phyloP scores from a whole-genome alignment of 208 protist genomes.

The Wallacemonas sp. region DNA sequence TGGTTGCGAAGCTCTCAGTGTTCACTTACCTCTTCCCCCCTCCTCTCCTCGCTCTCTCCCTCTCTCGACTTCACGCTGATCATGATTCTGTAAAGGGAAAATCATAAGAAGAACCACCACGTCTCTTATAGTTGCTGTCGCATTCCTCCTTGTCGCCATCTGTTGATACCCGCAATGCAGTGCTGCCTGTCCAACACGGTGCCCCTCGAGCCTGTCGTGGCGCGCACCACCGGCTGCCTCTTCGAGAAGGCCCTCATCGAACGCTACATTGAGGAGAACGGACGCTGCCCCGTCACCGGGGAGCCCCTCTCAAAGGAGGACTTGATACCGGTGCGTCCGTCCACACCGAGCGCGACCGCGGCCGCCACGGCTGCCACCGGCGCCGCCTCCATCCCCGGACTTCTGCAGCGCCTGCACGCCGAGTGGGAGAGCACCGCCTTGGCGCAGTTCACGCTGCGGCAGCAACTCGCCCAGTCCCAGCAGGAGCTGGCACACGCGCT shows the following conservation, averaged over 20 bases:
- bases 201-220: constrained; percentile 96
- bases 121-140: neutral
- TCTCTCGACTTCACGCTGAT: neutral
- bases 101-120: no score
- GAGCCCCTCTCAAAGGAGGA: constrained; percentile 86
- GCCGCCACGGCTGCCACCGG: constrained; percentile 21
- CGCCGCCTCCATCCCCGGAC: constrained; percentile 85
- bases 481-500: constrained; percentile 97
- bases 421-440: constrained; percentile 99
- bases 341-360: constrained; percentile 17
- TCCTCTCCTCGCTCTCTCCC: neutral
- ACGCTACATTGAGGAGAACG: constrained; percentile 93
- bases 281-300: constrained; percentile 95
- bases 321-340: constrained; percentile 76
- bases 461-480: constrained; percentile 89
- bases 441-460: constrained; percentile 96
- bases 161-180: constrained; percentile 58
- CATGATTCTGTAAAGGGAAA: no score
- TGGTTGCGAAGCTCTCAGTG: no score
- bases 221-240: constrained; percentile 89
- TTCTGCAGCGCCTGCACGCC: constrained; percentile 95
- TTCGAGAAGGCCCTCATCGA: constrained; percentile 97
- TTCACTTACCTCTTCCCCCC: no score
- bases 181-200: constrained; percentile 84
- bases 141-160: neutral